Evolutionary conservation across 192 early-diverging fungal genomes (phyloP), one percentile per base, ranked within the genome.

Genomic region (Mortierella claussenii): DNA sequence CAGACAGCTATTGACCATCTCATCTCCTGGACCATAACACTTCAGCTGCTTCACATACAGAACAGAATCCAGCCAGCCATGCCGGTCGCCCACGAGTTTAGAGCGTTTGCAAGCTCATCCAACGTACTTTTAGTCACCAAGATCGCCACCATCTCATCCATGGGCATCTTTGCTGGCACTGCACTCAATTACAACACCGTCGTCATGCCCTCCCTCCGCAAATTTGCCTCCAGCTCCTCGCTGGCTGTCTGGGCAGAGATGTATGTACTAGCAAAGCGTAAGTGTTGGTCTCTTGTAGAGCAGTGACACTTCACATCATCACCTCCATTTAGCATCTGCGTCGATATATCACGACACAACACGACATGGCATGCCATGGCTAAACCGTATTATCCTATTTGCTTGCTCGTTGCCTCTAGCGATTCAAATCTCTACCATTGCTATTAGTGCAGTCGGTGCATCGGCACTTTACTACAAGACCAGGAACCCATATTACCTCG

Each of bases 221-320:
- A 60, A 18, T 75, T 75, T 54, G 70, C 70, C 18, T 75, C 62
- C 15, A 24, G 36, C 24, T 65, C 62, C 32, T 75, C 70, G 13
- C 60, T 75, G 4, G 49, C 73, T 4, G 65, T 76, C 59, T 76
- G 73, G 73, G 40, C 57, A 10, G 73, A 65, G 31, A 76, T 67
- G 64, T 67, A 48, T 31, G 47, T 59, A 2, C 43, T 46, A 2
- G 48, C 55, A 23, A 65, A 55, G 30, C 70, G 70, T 75, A 75
- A 5, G n/a, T 5, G 24, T 1, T 11, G 15, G 24, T 28, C 18
- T 55, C 5, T 55, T n/a, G n/a, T n/a, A n/a, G n/a, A n/a, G n/a
- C n/a, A n/a, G n/a, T n/a, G n/a, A n/a, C n/a, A n/a, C n/a, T n/a
- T n/a, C n/a, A n/a, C n/a, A n/a, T n/a, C n/a, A n/a, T n/a, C n/a